Conservation (phyloP, 2,329 filamentous ascomycete species). For the Aspergillus sergii region DNA sequence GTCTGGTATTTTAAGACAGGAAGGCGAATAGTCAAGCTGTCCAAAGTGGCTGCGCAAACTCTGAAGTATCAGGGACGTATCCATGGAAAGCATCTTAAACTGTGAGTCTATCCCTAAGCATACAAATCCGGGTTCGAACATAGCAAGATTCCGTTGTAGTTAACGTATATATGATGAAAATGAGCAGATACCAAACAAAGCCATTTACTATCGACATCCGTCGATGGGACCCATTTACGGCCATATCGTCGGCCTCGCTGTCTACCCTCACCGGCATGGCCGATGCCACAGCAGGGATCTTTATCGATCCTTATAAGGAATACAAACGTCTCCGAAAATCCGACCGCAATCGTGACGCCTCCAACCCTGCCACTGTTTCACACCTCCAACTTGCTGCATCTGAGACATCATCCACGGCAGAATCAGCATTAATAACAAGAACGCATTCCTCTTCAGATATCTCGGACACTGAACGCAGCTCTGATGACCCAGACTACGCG, state of each 20-base stretch:
- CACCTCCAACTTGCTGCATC: neutral
- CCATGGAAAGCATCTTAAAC: neutral
- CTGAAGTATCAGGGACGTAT: neutral
- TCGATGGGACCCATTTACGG: constrained; percentile 6
- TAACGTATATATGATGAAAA: too few relatives aligned
- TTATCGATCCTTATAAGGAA: constrained; percentile 28
- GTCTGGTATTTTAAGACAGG: constrained; percentile 25
- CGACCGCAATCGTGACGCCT: neutral
- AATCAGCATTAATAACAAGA: neutral
- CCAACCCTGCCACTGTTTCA: neutral
- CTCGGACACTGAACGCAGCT: neutral
- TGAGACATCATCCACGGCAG: neutral
- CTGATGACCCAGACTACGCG: neutral
- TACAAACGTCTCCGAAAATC: constrained; percentile 11
- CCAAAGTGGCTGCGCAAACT: constrained; percentile 17
- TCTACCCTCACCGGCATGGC: constrained; percentile 12
- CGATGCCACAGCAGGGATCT: constrained; percentile 22
- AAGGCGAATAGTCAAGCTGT: constrained; percentile 17
- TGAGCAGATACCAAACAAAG: neutral
- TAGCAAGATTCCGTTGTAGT: neutral
- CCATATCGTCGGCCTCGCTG: constrained; percentile 20
- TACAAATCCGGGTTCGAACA: neutral
- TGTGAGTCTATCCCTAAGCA: neutral
- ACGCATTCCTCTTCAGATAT: neutral
- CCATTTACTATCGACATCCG: neutral